Percentiles rank a stretch among this genome's conserved stretches.
Conservation (phyloP, 257 asterid genomes). For the Solanum sitiens region DNA sequence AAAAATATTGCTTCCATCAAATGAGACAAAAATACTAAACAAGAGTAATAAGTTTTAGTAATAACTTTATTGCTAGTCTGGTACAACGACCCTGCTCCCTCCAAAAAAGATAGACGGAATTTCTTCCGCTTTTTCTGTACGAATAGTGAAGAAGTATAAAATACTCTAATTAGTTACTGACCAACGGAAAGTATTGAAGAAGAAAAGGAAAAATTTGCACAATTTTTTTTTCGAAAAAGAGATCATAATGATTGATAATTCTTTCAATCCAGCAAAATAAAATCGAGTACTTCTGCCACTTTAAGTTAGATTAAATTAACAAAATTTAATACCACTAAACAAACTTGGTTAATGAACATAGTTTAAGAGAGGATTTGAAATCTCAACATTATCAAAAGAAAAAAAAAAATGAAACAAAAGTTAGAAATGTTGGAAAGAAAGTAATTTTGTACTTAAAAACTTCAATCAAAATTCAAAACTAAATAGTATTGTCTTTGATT, state of each 20-base stretch:
- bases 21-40: neutral
- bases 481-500: neutral
- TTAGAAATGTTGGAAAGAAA: neutral
- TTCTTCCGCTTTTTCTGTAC: rapidly evolving
- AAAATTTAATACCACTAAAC: too few relatives aligned
- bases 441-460: neutral
- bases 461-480: neutral
- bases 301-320: too few relatives aligned
- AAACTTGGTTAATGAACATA: neutral
- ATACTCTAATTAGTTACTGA: rapidly evolving
- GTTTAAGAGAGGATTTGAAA: too few relatives aligned
- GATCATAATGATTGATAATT: too few relatives aligned
- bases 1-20: neutral
- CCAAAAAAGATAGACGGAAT: neutral
- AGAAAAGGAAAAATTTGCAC: too few relatives aligned
- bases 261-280: too few relatives aligned
- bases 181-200: neutral
- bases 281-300: neutral
- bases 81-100: neutral
- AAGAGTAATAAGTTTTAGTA: neutral
- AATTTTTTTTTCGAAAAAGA: too few relatives aligned
- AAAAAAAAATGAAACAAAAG: neutral
- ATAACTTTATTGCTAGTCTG: neutral
- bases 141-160: neutral
- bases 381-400: neutral